A percentile compares a stretch with the other conserved stretches of the same genome.
Conservation (phyloP, 2,329 filamentous ascomycete species). For the Nothopassalora personata region DNA sequence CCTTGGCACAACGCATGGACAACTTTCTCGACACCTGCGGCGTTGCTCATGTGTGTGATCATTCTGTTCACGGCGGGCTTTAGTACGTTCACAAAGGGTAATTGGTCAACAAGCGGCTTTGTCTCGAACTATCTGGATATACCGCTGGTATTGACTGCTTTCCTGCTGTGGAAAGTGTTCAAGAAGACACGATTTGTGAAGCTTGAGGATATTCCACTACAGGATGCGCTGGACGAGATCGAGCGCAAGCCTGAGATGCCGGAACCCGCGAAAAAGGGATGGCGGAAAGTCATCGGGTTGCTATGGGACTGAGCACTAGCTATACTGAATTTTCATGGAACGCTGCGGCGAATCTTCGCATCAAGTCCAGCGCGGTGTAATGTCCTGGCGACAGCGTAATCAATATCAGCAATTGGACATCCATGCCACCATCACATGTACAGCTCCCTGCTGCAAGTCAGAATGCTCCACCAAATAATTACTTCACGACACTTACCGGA, state of each 20-base stretch:
- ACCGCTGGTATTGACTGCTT: slow-evolving; percentile 22
- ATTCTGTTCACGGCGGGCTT: slow-evolving; percentile 30
- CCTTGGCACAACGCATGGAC: slow-evolving; percentile 37
- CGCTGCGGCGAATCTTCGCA: no score
- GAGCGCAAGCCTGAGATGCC: slow-evolving; percentile 17
- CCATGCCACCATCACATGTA: no score
- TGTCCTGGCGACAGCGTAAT: neutral
- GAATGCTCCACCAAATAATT: no score
- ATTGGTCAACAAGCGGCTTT: slow-evolving; percentile 29
- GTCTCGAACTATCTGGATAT: slow-evolving; percentile 34
- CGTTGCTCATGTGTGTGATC: slow-evolving; percentile 27
- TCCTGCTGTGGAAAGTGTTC: slow-evolving; percentile 22
- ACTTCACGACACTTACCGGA: no score
- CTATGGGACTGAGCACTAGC: slow-evolving; percentile 21
- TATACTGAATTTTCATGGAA: neutral
- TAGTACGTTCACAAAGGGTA: slow-evolving; percentile 25
- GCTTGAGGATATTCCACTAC: slow-evolving; percentile 21
- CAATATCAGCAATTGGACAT: no score
- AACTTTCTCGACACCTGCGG: slow-evolving; percentile 30
- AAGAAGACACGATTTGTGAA: slow-evolving; percentile 24
- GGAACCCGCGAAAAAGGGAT: slow-evolving; percentile 17
- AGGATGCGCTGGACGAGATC: slow-evolving; percentile 21
- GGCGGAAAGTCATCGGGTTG: slow-evolving; percentile 17
- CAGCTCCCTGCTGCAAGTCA: no score
- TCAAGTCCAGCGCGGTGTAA: neutral